Evolutionary conservation across 2,329 filamentous ascomycete genomes (phyloP), one percentile per base, ranked within the genome.

Genomic region (Akanthomyces lecanii): DNA sequence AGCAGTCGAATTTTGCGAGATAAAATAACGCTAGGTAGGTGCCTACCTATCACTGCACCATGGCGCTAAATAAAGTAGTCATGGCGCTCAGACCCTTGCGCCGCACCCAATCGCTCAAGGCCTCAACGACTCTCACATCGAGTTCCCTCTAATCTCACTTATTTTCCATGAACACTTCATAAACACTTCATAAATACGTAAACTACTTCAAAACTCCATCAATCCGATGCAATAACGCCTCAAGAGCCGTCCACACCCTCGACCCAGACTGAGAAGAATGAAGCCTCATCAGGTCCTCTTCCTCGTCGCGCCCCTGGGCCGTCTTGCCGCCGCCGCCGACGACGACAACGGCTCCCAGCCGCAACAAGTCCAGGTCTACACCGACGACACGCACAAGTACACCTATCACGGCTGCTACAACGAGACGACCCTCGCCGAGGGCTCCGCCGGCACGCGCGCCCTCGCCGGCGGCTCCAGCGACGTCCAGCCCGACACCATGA

Each of bases 371-470:
- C 68, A 64, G 5, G 71, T 79, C 67, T 80, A 76, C 71, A 25
- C n/a, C 58, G 71, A 70, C 55, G 69, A 68, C 45, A 72, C 73
- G 6, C 65, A 68, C 36, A 70, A 68, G 51, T 86, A 84, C 73
- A 65, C 61, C 18, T 86, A 86, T 72, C 70, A 73, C n/a, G 84
- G 84, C 62, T 87, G 85, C 75, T 86, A 75, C 74, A 84, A 84
- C 67, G 84, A 87, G 69, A 85, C 83, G 2, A 79, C 76, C n/a
- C 74, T 75, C 45, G 69, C 82, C 16, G 65, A 72, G 16, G 71
- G 73, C 64, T 76, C 81, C 5, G 74, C 75, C 33, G 74, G 74
- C 53, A 55, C 78, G 76, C 68, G 82, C 77, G 82, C 84, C 18
- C 74, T 87, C 5, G 67, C 72, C 23, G 77, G 75, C 52, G 79